Base-by-base conservation (phyloP, 495 filamentous ascomycete species). In the Neurospora sp. region DNA sequence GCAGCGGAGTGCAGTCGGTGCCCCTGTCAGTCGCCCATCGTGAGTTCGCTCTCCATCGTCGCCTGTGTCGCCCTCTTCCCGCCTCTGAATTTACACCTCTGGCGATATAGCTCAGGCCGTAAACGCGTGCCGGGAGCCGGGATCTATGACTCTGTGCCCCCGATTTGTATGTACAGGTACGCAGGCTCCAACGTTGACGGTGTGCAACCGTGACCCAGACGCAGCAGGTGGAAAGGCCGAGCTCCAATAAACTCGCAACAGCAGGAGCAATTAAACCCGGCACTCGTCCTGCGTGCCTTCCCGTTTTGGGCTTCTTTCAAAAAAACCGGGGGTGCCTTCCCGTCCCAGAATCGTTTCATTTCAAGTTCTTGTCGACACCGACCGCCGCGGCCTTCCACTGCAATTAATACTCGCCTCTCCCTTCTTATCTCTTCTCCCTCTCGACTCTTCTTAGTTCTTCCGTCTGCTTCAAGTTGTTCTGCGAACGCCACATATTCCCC, bases 211-310 rank as follows among this genome's bases (percentile, higher is more conserved):
- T 62, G 15, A 62, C 54, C 54, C 54, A 13, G 54, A 62, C 54
- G 54, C 54, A 62, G 54, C 54, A 62, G 54, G 54, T 62, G 54
- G 24, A 62, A 71, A 39, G 31, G 70, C 71, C 76, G 62, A 71
- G 74, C 74, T 71, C 70, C 66, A 70, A 76, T 74, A 77, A 77
- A 62, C 54, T 19, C 54, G 54, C 54, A 62, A 28, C 24, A 73
- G 76, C 72, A 74, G 72, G 69, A 39, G 76, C 76, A 78, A 78
- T 78, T 73, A 76, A 76, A 76, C 42, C 42, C 19, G 42, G 8
- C 73, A 73, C 43, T 34, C 54, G 71, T 73, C 71, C 76, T 73
- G 76, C 77, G 77, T 77, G 48, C 77, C 75, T 78, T 78, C 71
- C 77, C 48, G 42, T 71, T 71, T 69, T 69, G 39, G 59, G 74